Evolutionary conservation across 139 green algal species (phyloP).

Genomic region (Mesostigma viride): DNA sequence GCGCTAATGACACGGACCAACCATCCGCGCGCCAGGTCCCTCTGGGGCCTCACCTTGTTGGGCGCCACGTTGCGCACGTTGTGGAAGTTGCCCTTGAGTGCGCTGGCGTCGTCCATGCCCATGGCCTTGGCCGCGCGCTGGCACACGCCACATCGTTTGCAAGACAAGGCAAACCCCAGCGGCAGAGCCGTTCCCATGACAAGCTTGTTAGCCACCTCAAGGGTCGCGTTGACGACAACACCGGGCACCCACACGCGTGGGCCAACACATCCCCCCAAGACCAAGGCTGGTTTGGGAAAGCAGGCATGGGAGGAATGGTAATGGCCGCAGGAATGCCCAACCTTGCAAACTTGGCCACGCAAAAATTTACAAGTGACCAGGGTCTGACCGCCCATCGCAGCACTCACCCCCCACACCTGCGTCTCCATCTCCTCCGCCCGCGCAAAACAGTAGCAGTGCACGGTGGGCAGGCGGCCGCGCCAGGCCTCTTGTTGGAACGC

Average conservation of each 20-base stretch:
- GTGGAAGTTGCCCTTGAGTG: slow-evolving; percentile 40
- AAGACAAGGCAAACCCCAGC: too few relatives aligned
- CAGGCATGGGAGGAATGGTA: too few relatives aligned
- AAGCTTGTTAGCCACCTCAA: slow-evolving; percentile 39
- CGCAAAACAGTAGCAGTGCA: slow-evolving; percentile 90
- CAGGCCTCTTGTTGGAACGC: slow-evolving; percentile 52
- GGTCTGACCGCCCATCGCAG: not conserved
- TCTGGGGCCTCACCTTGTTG: too few relatives aligned
- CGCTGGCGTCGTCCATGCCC: slow-evolving; percentile 39
- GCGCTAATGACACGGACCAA: not conserved
- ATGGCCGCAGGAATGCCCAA: too few relatives aligned
- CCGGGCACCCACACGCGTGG: not conserved
- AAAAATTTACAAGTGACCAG: not conserved
- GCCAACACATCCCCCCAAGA: not conserved
- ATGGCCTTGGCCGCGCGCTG: slow-evolving; percentile 41
- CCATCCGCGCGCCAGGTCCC: not conserved
- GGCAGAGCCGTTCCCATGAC: slow-evolving; percentile 49
- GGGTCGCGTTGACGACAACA: slow-evolving; percentile 15
- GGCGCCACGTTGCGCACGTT: slow-evolving; percentile 77
- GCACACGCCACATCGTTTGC: too few relatives aligned
- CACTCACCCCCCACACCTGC: slow-evolving; percentile 25
- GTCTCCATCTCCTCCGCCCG: slow-evolving; percentile 49
- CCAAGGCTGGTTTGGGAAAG: not conserved
- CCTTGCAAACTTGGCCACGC: not conserved
- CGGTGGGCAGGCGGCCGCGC: slow-evolving; percentile 52